These are phyloP conservation scores for Geotrichum australiense DNA, from an alignment of 1,139 yeast species.

Conservation along the genomic window DNA sequence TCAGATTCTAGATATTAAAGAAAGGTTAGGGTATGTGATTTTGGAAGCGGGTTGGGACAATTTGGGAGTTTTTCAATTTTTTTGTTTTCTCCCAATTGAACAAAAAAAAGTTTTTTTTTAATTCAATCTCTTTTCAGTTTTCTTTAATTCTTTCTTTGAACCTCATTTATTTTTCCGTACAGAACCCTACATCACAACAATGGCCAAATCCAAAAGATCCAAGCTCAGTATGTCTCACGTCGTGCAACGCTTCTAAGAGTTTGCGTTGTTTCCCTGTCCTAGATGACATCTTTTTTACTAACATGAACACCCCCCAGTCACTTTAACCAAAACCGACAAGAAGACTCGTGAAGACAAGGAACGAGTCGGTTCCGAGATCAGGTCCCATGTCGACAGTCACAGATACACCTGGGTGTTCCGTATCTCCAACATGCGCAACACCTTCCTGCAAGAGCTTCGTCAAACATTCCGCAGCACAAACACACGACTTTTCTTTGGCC, in stretches of 20 bases:
- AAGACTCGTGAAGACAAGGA: constrained; percentile 92
- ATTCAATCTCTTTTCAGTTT: constrained; percentile 1
- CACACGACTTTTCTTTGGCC: constrained; percentile 80
- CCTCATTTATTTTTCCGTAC: neutral
- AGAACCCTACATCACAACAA: constrained; percentile 29
- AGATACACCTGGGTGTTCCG: constrained; percentile 79
- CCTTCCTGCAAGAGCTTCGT: constrained; percentile 88
- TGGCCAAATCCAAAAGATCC: constrained; percentile 96
- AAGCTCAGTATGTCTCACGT: constrained; percentile 26
- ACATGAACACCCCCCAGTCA: constrained; percentile 42
- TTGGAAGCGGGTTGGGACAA: no score
- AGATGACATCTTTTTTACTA: neutral
- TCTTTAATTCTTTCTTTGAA: no score
- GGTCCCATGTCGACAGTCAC: constrained; percentile 69
- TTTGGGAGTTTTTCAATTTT: constrained; percentile 11
- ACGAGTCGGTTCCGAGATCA: constrained; percentile 82
- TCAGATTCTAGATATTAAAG: no score
- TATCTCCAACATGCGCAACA: constrained; percentile 91
- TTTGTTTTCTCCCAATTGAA: no score
- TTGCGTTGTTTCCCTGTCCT: neutral
- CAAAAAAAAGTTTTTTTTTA: neutral
- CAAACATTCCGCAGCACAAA: constrained; percentile 68
- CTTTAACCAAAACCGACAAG: constrained; percentile 94
- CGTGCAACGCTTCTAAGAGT: neutral
- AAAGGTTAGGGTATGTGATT: neutral